Evolutionary conservation across 2,329 filamentous ascomycete genomes (phyloP).

Genomic region (Coleophoma crateriformis): DNA sequence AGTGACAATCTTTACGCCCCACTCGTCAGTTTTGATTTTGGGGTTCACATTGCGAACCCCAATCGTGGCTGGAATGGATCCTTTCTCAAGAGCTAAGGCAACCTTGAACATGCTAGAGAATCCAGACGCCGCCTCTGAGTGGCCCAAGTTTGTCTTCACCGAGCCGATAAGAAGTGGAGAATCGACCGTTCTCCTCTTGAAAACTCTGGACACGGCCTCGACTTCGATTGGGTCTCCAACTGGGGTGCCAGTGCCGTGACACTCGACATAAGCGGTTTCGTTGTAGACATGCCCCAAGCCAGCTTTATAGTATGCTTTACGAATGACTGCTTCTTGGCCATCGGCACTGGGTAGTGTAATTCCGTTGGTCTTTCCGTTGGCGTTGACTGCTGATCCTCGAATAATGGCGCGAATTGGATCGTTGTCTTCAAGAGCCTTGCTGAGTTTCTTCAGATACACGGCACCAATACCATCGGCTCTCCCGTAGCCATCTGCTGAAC

Average conservation of each 20-base stretch:
- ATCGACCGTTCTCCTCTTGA: background rate
- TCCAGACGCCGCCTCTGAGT: slow-evolving; percentile 8
- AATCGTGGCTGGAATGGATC: background rate
- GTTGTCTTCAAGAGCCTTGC: slow-evolving; percentile 51
- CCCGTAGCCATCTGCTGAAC: slow-evolving; percentile 56
- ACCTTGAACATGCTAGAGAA: slow-evolving; percentile 14
- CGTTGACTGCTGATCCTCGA: slow-evolving; percentile 46
- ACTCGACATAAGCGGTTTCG: slow-evolving; percentile 19
- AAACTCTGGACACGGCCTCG: background rate
- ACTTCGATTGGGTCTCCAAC: slow-evolving; percentile 7
- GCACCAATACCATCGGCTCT: slow-evolving; percentile 56
- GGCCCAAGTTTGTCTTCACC: slow-evolving; percentile 18
- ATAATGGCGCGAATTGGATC: slow-evolving; percentile 53
- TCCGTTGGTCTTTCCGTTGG: slow-evolving; percentile 52
- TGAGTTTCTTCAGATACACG: slow-evolving; percentile 52
- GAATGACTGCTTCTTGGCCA: slow-evolving; percentile 29
- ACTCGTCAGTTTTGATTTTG: slow-evolving; percentile 24
- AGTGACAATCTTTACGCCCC: slow-evolving; percentile 21
- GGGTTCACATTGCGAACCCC: background rate
- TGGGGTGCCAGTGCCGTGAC: slow-evolving; percentile 15
- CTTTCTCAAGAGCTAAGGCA: slow-evolving; percentile 9
- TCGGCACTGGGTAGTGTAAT: slow-evolving; percentile 45
- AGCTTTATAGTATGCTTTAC: slow-evolving; percentile 1
- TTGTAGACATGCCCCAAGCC: background rate
- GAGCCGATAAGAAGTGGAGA: slow-evolving; percentile 1